Evolutionary conservation across 345 rosid species (phyloP).

Genomic region (Salix purpurea): DNA sequence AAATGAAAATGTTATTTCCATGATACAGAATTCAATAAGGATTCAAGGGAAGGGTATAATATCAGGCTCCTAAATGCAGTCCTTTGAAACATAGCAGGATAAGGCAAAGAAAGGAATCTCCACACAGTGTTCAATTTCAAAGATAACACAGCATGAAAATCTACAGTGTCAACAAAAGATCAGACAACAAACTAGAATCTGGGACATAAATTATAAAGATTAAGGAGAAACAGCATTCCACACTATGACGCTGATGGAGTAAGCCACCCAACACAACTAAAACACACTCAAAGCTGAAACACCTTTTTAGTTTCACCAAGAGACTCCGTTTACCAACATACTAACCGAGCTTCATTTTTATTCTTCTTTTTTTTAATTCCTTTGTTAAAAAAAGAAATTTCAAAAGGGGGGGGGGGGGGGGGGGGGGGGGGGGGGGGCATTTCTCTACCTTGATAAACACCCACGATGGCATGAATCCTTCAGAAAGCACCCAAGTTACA

Average conservation of each 20-base stretch:
- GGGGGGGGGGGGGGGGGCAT: not conserved
- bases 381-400: not conserved
- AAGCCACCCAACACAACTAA: not conserved
- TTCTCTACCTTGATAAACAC: slow-evolving; percentile 66
- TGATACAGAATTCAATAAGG: not conserved
- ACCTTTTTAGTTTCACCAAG: not conserved
- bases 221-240: not conserved
- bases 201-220: no score
- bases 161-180: not conserved
- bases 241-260: not conserved
- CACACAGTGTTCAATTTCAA: not conserved
- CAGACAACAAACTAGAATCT: not conserved
- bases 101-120: not conserved
- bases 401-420: not conserved
- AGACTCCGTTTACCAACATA: not conserved
- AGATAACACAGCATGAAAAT: not conserved
- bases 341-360: not conserved
- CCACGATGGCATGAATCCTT: slow-evolving; percentile 93
- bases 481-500: slow-evolving; percentile 95
- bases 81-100: not conserved
- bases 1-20: slow-evolving; percentile 13
- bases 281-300: not conserved
- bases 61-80: not conserved
- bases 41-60: not conserved
- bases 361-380: not conserved